Percentiles rank a stretch among this genome's conserved stretches.
These are phyloP conservation scores for Blastocrithidia nonstop DNA, from an alignment of 208 protist genomes.

Conservation along the genomic window DNA sequence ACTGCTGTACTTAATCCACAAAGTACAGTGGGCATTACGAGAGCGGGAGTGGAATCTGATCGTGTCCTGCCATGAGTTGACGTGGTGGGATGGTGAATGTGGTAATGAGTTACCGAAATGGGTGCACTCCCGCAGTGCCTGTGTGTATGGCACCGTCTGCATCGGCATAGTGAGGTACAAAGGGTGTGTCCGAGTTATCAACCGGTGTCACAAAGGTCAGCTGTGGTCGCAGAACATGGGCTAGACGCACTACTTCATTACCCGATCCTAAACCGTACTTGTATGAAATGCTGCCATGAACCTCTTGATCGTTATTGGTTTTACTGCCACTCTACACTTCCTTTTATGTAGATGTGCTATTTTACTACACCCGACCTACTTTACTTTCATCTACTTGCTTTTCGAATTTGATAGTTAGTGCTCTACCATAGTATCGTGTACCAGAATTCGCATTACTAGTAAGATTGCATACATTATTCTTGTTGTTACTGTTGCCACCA, in stretches of 20 bases:
- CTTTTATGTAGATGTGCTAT: too few relatives aligned
- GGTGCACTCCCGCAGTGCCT: constrained; percentile 48
- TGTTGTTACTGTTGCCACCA: too few relatives aligned
- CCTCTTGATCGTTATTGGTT: too few relatives aligned
- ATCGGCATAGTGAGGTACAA: constrained; percentile 48
- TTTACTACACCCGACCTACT: too few relatives aligned
- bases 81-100: constrained; percentile 24
- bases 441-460: too few relatives aligned
- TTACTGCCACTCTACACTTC: too few relatives aligned
- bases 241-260: constrained; percentile 8
- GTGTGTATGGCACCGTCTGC: constrained; percentile 22
- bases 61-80: constrained; percentile 20
- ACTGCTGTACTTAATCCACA: constrained; percentile 27
- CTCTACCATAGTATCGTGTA: too few relatives aligned
- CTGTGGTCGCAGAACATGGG: constrained; percentile 46
- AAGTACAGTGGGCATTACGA: constrained; percentile 40
- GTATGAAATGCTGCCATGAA: too few relatives aligned
- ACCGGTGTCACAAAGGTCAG: constrained; percentile 56
- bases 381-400: too few relatives aligned
- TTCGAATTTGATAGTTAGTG: too few relatives aligned
- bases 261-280: too few relatives aligned
- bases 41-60: constrained; percentile 50
- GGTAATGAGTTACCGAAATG: constrained; percentile 53
- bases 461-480: too few relatives aligned
- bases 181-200: constrained; percentile 53